Evolutionary conservation across 2,329 filamentous ascomycete species (phyloP), one percentile per base, ranked within the genome.

Genomic region (Dryadomyces sulphureus): DNA sequence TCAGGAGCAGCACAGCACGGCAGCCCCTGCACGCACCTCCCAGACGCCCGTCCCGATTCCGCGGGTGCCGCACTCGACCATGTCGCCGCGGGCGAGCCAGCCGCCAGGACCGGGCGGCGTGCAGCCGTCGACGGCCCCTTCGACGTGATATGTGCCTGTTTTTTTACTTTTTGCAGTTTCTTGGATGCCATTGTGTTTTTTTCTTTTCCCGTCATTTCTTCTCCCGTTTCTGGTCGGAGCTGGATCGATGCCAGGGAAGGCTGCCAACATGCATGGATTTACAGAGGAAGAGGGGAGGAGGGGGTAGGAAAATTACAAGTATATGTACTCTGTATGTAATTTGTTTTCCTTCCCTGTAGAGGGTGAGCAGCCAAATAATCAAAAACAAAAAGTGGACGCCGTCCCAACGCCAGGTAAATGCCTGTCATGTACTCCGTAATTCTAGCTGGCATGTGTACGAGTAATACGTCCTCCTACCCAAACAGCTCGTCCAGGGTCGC

Each of bases 401-500:
- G n/a, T n/a, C n/a, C n/a, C n/a, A n/a, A n/a, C n/a, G n/a, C n/a
- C n/a, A n/a, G n/a, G n/a, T n/a, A n/a, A n/a, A n/a, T n/a, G n/a
- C n/a, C n/a, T n/a, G n/a, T n/a, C n/a, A n/a, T n/a, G n/a, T 32
- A 32, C 27, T 32, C 27, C 27, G 27, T 32, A 32, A 5, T n/a
- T n/a, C n/a, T n/a, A n/a, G n/a, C n/a, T n/a, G n/a, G n/a, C n/a
- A n/a, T n/a, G n/a, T n/a, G n/a, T n/a, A n/a, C n/a, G 25, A 7
- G 25, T 7, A 30, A 12, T 7, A 30, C 25, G 7, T 32, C 34
- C 5, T 32, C 20, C 19, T 57, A 65, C 11, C 57, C 52, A 53
- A 70, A 67, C 27, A 63, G 52, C 35, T 57, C 62, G 54, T 71
- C 67, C 34, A 66, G 55, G 14, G 58, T 57, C 12, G 58, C 59